Evolutionary conservation across 169 alveolate species (phyloP), one percentile per base, ranked within the genome.

Genomic region (Babesia bovis): DNA sequence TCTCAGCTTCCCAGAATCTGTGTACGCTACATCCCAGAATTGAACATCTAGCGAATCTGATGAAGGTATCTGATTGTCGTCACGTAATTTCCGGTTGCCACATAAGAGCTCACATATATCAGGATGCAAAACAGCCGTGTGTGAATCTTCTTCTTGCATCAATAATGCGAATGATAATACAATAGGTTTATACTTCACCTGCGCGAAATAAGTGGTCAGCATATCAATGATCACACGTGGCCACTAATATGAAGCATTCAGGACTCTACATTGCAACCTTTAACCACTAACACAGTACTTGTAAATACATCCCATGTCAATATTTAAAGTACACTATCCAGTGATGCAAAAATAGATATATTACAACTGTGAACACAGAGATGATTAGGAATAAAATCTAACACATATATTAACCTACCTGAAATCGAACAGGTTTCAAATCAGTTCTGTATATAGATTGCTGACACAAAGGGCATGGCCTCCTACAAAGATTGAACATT

Each of bases 11-110:
- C 26, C 26, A 6, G 42, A 60, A 28, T 63, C 73, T 0, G 73
- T 63, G 60, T 25, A 63, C 52, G 73, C 73, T 1, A 63, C 73
- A 41, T 63, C 73, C 61, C 73, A 63, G 21, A 63, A 63, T 25
- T 63, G 73, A 9, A 63, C 21, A 38, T 63, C 73, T 2, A 44
- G 73, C 0, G 63, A 63, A 23, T 63, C 50, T 12, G 26, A 63
- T 17, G 73, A 63, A 33, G 73, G 56, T 15, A 63, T 63, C 36
- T 44, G 44, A 23, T 30, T 63, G 41, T 7, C 61, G 10, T 25
- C 42, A 36, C 73, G 73, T 60, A 63, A 9, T 5, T 4, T 13
- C 13, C 63, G 73, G 1, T 26, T 49, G 44, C 73, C 73, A 23
- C 73, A 44, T 23, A 63, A 19, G 42, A 63, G 28, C 38, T 63